Base-by-base conservation (phyloP, 441 rosid genomes). In the Biscutella auriculata region DNA sequence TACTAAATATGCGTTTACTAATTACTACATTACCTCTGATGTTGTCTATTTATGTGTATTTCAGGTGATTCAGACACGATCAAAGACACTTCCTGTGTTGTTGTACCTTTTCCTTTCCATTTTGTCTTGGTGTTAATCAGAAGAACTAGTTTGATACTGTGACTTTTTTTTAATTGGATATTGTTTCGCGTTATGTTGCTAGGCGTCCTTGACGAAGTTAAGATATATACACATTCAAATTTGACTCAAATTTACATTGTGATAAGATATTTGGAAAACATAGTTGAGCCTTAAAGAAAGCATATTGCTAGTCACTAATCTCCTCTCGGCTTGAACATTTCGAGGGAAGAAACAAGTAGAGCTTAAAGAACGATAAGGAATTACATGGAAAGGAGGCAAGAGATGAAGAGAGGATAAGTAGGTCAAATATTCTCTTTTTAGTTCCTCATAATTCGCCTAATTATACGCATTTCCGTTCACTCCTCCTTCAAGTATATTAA, bases 1-100 rank as follows among this genome's bases (percentile, higher is more conserved):
- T 9, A 9, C 14, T 17, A 17, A 17, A 19, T 26, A 39, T 21
- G 2, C 50, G 41, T n/a, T n/a, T n/a, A n/a, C n/a, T n/a, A n/a
- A n/a, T 37, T 49, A 4, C 48, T 40, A 4, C 2, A 5, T 35
- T 27, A 13, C 29, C 12, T 41, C 13, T 62, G 27, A 42, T 21
- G 50, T 50, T 53, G 23, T 43, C 13, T 9, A 1, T 29, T 53
- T 44, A 11, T 53, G 36, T 81, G 0, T 57, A 84, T 79, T 67
- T 69, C 87, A 60, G 92, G 95, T 83, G 55, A 44, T 59, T 51
- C 49, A 46, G 34, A 46, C 40, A 46, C 23, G 7, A 33, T 19
- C 32, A 53, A 17, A 10, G 21, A 48, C 30, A 8, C 16, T 14
- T 12, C 45, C 6, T 30, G 6, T 36, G 13, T 66, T 66, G 9